Base-by-base conservation (phyloP, 345 rosid genomes). In the Boechera stricta region DNA sequence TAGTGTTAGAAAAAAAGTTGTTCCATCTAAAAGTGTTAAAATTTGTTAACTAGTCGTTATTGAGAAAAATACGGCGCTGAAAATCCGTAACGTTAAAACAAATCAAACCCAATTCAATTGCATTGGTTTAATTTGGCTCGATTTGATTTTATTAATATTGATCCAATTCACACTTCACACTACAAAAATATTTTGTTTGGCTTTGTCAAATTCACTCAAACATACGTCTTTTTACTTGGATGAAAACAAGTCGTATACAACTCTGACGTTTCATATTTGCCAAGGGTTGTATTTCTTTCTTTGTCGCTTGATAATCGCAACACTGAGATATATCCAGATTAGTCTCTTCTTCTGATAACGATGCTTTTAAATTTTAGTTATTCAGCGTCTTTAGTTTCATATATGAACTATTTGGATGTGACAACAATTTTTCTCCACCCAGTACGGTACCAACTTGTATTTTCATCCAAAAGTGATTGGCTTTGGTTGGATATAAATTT, bases 191-290 rank as follows among this genome's bases (percentile, higher is more conserved):
- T 49, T 11, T 35, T 33, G 26, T 12, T 36, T 67, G 48, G 26
- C 15, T 36, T 67, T 28, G n/a, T 52, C 26, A 68, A 51, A 58
- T 10, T 49, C 24, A 54, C 51, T 6, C 10, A 60, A 63, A 29
- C 31, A 4, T 21, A 11, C 15, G 5, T 18, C 44, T n/a, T 41
- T 26, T 21, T 5, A 35, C 12, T 29, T 41, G 44, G 64, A 73
- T 29, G n/a, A 64, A 54, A 64, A 31, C 62, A 44, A 65, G 66
- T 65, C 78, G 78, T 74, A 58, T 55, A 56, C 61, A 53, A 51
- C 61, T 52, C 47, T 53, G 24, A 38, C n/a, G 72, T 74, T 74
- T 74, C 65, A 31, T 44, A 21, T 55, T 21, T 12, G 31, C 39
- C 48, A 65, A 55, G 38, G 39, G 18, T 33, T 33, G 28, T 39